Conservation (phyloP, 768 basidiomycete genomes). For the Pleurotus eryngii region DNA sequence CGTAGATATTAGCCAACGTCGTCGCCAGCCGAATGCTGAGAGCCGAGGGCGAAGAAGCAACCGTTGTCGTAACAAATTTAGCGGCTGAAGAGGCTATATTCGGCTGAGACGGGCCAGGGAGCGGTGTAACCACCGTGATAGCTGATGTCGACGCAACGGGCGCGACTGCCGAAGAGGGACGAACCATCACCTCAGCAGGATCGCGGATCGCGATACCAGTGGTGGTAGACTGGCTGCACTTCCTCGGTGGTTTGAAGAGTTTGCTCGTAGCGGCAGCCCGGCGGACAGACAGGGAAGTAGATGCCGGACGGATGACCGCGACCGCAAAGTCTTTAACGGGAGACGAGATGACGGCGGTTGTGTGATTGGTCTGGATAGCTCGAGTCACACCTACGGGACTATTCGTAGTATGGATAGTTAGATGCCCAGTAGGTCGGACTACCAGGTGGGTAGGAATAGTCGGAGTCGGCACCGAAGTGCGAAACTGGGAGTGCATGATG, state of each 20-base stretch:
- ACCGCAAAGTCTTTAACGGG: conserved; percentile 48
- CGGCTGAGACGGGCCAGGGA: background rate
- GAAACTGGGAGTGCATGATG: conserved; percentile 49
- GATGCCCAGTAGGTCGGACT: conserved; percentile 7
- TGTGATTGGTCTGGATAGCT: conserved; percentile 19
- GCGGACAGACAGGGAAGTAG: conserved; percentile 37
- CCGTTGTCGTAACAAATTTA: background rate
- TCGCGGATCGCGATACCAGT: conserved; percentile 14
- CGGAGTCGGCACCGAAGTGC: conserved; percentile 32
- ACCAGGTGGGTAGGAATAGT: conserved; percentile 23
- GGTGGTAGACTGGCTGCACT: conserved; percentile 13
- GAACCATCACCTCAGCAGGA: conserved; percentile 12
- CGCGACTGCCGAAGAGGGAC: background rate
- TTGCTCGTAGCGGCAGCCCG: conserved; percentile 20
- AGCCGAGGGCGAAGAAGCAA: conserved; percentile 19
- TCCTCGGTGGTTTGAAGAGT: conserved; percentile 16
- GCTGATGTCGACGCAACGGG: too few species aligned
- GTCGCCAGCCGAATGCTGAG: conserved; percentile 39
- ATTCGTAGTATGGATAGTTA: conserved; percentile 17
- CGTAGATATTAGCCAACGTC: conserved; percentile 47
- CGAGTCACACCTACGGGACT: background rate
- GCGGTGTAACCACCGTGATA: background rate
- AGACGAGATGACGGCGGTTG: conserved; percentile 31
- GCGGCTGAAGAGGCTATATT: background rate
- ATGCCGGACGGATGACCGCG: conserved; percentile 47